Percentiles rank a stretch among this genome's conserved stretches.
These are phyloP conservation scores for Aspergillus nanangensis DNA, from an alignment of 495 filamentous ascomycete species.

Conservation along the genomic window DNA sequence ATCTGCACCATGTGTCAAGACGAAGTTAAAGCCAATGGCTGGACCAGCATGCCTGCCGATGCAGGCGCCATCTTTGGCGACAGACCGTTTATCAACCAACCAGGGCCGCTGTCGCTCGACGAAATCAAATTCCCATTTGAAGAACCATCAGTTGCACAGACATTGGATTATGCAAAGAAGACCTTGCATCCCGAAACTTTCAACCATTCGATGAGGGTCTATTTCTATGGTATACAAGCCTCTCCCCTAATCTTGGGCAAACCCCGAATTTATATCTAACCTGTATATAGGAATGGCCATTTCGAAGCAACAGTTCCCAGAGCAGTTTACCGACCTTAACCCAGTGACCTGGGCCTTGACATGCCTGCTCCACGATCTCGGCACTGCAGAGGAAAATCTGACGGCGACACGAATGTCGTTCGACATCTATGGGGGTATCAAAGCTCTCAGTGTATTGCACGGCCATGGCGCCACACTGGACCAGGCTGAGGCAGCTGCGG, in stretches of 20 bases:
- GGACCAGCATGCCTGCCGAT: conserved; percentile 21
- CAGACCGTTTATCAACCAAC: conserved; percentile 16
- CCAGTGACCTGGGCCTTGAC: conserved; percentile 51
- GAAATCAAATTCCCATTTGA: conserved; percentile 22
- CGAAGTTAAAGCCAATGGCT: conserved; percentile 22
- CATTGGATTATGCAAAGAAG: conserved; percentile 17
- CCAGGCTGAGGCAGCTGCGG: conserved; percentile 53
- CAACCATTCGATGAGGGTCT: conserved; percentile 74
- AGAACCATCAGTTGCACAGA: conserved; percentile 17
- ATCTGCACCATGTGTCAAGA: conserved; percentile 18
- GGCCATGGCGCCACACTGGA: conserved; percentile 16
- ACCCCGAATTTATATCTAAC: background rate
- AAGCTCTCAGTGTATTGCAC: conserved; percentile 60
- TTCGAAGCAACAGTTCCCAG: conserved; percentile 23
- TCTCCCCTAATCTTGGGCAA: background rate
- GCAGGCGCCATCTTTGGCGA: conserved; percentile 24
- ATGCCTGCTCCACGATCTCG: conserved; percentile 71
- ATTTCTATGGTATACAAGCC: conserved; percentile 51
- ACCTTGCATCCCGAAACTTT: conserved; percentile 45
- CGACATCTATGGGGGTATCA: conserved; percentile 31
- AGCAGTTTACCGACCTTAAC: conserved; percentile 11
- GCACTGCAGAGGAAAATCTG: conserved; percentile 57
- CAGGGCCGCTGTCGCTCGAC: conserved; percentile 6
- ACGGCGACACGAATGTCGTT: conserved; percentile 52
- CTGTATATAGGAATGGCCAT: conserved; percentile 19